These are phyloP conservation scores for Lentinula guzmanii DNA, from an alignment of 768 basidiomycete species.

Conservation along the genomic window DNA sequence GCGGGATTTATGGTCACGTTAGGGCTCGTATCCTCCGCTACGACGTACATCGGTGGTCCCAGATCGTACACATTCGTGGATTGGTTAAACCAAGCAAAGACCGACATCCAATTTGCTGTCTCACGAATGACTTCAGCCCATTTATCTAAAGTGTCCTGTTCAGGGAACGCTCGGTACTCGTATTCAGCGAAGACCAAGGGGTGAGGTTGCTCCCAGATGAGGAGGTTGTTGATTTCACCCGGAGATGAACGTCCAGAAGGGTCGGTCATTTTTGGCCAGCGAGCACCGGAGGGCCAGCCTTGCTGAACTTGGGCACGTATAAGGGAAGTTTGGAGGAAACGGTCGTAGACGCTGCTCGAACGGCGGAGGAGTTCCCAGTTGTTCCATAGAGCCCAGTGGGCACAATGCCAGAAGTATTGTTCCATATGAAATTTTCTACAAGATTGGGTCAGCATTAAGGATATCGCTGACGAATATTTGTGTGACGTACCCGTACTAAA, in stretches of 20 bases:
- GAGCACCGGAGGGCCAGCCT: constrained; percentile 46
- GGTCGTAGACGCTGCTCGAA: constrained; percentile 36
- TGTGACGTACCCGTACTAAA: constrained; percentile 30
- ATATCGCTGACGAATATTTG: background rate
- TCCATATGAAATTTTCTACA: constrained; percentile 56
- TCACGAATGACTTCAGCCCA: constrained; percentile 46
- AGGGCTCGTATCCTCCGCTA: constrained; percentile 51
- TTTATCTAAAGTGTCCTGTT: constrained; percentile 33
- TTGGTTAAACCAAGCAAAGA: constrained; percentile 46
- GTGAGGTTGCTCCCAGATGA: constrained; percentile 61
- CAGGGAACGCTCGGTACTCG: constrained; percentile 44
- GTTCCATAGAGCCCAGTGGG: constrained; percentile 57
- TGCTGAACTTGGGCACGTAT: constrained; percentile 46
- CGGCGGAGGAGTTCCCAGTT: constrained; percentile 51
- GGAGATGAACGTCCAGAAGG: constrained; percentile 52
- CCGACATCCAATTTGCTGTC: constrained; percentile 58
- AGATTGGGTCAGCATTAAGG: background rate
- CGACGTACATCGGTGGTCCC: constrained; percentile 54
- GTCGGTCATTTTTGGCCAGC: constrained; percentile 63
- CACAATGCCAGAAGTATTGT: constrained; percentile 55
- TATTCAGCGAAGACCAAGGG: constrained; percentile 54
- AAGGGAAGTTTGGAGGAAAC: constrained; percentile 41
- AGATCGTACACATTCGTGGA: constrained; percentile 45
- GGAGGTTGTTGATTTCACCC: constrained; percentile 55
- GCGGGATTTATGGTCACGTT: constrained; percentile 51